Conservation (phyloP, 371 early-diverging fungal genomes). For the Mucor sp. region DNA sequence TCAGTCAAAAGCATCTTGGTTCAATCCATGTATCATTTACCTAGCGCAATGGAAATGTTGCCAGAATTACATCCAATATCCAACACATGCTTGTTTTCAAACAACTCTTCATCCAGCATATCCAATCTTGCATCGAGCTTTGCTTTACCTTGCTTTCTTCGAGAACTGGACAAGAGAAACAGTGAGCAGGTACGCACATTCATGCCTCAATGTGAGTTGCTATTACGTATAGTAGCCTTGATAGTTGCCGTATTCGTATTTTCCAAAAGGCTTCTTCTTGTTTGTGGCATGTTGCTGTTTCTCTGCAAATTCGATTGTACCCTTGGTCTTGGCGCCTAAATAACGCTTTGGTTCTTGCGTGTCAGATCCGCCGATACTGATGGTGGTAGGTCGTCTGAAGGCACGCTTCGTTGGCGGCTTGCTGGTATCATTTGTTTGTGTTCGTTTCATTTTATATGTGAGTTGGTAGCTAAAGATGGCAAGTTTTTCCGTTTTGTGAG, state of each 20-base stretch:
- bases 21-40: too few species aligned
- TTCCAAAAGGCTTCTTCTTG: slow-evolving; percentile 3
- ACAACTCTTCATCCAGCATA: slow-evolving; percentile 51
- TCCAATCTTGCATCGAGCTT: slow-evolving; percentile 64
- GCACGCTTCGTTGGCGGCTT: neutral
- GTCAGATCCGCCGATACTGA: neutral
- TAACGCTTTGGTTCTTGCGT: neutral
- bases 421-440: neutral
- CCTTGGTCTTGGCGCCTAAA: slow-evolving; percentile 6
- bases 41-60: slow-evolving; percentile 65
- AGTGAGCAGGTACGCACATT: neutral
- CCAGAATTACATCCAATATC: slow-evolving; percentile 92
- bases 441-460: neutral
- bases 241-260: slow-evolving; percentile 28
- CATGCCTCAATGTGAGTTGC: neutral
- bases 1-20: neutral
- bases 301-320: neutral
- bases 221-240: slow-evolving; percentile 28
- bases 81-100: slow-evolving; percentile 63
- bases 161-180: slow-evolving; percentile 7
- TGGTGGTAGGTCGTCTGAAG: neutral
- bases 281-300: neutral
- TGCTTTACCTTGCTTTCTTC: slow-evolving; percentile 23
- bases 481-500: neutral
- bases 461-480: neutral